Evolutionary conservation across 2,329 filamentous ascomycete species (phyloP).

Genomic region (Hypoxylon rubiginosum): DNA sequence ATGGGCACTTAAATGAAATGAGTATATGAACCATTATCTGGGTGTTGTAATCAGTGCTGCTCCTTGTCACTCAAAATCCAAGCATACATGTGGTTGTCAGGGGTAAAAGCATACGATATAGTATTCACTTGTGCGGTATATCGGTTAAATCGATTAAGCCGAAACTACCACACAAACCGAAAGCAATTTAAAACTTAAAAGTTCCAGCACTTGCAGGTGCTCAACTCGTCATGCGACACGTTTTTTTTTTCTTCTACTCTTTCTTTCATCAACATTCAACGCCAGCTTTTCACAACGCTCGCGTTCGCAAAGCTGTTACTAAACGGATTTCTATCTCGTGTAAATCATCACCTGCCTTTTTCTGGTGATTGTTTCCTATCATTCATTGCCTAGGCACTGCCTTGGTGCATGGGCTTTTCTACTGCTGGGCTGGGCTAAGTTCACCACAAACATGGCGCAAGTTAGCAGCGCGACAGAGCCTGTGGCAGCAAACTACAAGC

Average conservation of each 20-base stretch:
- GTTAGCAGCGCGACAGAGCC: slow-evolving; percentile 40
- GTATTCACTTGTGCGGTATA: neutral
- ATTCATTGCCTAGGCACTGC: slow-evolving; percentile 15
- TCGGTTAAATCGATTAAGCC: neutral
- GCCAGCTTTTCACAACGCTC: slow-evolving; percentile 21
- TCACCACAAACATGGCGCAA: slow-evolving; percentile 44
- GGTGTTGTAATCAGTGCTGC: too few species aligned
- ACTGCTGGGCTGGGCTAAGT: slow-evolving; percentile 29
- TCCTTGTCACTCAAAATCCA: neutral
- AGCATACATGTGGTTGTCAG: neutral
- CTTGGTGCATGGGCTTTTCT: slow-evolving; percentile 29
- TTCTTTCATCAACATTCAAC: slow-evolving; percentile 8
- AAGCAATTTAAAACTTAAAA: slow-evolving; percentile 20
- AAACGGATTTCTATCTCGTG: slow-evolving; percentile 12
- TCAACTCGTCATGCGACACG: slow-evolving; percentile 42
- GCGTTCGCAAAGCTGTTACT: slow-evolving; percentile 12
- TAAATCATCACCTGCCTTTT: slow-evolving; percentile 14
- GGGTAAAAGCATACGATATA: too few species aligned
- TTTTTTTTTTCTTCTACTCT: slow-evolving; percentile 20
- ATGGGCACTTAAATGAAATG: neutral
- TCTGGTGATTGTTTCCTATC: slow-evolving; percentile 26
- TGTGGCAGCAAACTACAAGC: slow-evolving; percentile 39
- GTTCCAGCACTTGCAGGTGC: slow-evolving; percentile 16
- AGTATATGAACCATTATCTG: neutral
- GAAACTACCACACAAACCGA: neutral